phyloP scores from a whole-genome alignment of 2,329 filamentous ascomycete genomes.

The Atkinsonella texensis region DNA sequence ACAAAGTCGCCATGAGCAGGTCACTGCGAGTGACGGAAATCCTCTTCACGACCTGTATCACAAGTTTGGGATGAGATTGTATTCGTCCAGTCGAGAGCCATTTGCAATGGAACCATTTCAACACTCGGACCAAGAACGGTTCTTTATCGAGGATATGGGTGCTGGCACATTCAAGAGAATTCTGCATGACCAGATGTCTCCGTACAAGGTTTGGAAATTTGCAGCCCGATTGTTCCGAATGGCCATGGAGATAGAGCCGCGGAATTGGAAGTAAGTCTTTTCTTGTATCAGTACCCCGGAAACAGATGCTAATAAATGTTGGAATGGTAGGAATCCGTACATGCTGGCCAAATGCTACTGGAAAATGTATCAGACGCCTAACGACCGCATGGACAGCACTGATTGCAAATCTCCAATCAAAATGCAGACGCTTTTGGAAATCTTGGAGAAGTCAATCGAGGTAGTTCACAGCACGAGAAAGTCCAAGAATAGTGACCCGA shows the following conservation, averaged over 20 bases:
- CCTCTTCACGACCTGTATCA: constrained; percentile 46
- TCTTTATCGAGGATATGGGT: constrained; percentile 40
- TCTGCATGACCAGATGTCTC: constrained; percentile 43
- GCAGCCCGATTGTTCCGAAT: constrained; percentile 43
- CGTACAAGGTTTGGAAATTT: constrained; percentile 51
- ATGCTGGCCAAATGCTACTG: constrained; percentile 52
- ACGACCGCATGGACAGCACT: constrained; percentile 30
- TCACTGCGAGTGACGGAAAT: constrained; percentile 35
- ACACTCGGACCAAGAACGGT: constrained; percentile 43
- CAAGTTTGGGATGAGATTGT: constrained; percentile 49
- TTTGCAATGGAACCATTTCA: constrained; percentile 52
- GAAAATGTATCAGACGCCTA: constrained; percentile 47
- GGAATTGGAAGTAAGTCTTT: constrained; percentile 43
- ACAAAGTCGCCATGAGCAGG: constrained; percentile 31
- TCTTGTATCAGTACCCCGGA: not conserved
- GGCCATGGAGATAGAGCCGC: constrained; percentile 40
- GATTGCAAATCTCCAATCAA: constrained; percentile 23
- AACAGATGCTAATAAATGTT: constrained; percentile 13
- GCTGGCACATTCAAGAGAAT: constrained; percentile 39
- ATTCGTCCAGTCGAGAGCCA: constrained; percentile 48
- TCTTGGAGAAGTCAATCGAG: constrained; percentile 38
- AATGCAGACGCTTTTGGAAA: constrained; percentile 30
- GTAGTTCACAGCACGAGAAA: constrained; percentile 40
- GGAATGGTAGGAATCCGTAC: constrained; percentile 36
- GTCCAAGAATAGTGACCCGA: constrained; percentile 55